phyloP scores from a whole-genome alignment of 176 grass and related monocot genomes.

The Oryza brachyantha region DNA sequence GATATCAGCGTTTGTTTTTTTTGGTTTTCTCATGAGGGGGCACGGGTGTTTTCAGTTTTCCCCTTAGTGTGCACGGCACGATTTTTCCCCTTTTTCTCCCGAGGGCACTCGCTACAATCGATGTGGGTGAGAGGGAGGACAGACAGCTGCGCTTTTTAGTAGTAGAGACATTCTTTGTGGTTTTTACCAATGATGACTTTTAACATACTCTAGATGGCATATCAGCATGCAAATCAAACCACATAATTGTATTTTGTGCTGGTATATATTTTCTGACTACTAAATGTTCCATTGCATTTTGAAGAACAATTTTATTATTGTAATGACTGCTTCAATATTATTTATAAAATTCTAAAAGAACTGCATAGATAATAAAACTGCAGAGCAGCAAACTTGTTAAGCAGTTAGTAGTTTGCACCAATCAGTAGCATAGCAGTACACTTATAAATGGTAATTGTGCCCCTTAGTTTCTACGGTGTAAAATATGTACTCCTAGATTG shows the following conservation, averaged over 20 bases:
- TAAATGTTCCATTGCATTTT: background rate
- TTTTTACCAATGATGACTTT: background rate
- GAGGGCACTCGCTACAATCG: too few relatives aligned
- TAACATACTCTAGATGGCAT: background rate
- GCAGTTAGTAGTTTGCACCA: background rate
- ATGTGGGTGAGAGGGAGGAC: too few relatives aligned
- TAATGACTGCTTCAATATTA: background rate
- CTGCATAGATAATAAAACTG: background rate
- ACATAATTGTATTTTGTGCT: background rate
- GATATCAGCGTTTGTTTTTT: too few relatives aligned
- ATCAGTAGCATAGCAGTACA: background rate
- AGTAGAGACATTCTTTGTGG: background rate
- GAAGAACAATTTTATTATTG: background rate
- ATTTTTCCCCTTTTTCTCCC: too few relatives aligned
- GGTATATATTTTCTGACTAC: background rate
- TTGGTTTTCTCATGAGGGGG: too few relatives aligned
- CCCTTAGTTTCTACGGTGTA: constrained; percentile 14
- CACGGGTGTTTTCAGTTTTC: too few relatives aligned
- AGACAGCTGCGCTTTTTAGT: background rate
- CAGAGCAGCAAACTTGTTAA: background rate
- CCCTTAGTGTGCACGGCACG: too few relatives aligned
- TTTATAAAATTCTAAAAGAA: constrained; percentile 18
- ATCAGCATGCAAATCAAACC: background rate
- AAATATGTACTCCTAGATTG: constrained; percentile 17
- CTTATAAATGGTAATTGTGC: background rate